Evolutionary conservation across 306 rosid species (phyloP), one percentile per base, ranked within the genome.

Genomic region (Inga leiocalycina): DNA sequence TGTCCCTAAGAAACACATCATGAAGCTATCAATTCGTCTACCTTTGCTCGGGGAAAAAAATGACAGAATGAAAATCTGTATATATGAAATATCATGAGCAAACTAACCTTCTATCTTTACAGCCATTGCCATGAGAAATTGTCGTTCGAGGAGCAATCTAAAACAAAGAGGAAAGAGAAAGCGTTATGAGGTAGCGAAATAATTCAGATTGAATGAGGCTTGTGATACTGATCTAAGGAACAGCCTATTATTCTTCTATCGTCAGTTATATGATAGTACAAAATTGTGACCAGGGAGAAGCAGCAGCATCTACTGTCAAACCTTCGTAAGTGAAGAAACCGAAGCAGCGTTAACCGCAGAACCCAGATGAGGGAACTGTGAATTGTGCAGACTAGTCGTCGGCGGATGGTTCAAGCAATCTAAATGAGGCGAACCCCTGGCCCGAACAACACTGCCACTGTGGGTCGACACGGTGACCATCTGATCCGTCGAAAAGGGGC

Each of bases 61-160:
- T 43, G 22, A 62, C 32, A 78, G 15, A 45, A 37, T 16, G 2
- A 41, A 62, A 66, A 51, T 16, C 12, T 30, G 27, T 61, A 78
- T 35, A 57, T 5, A 71, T 11, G 15, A 81, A 45, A 71, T 24
- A 59, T 76, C 67, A 57, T 44, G 66, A n/a, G 71, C 48, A 68
- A 81, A 41, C 12, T 76, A 83, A 95, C 98, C 97, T 92, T 59
- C 82, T 59, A 45, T 90, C 97, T 79, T 89, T 90, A 71, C 85
- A 69, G 16, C 98, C 92, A 49, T 90, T 91, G 83, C 85, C 43
- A 79, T 91, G 92, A 10, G 90, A 84, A 80, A 76, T 85, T 14
- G 86, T 41, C 54, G 95, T 73, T 64, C 90, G 81, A 76, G 92
- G 74, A 78, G 86, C 46, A 86, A 73, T 92, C 99, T 92, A 80